phyloP scores from a whole-genome alignment of 768 basidiomycete species.

The Trametes coccinea region DNA sequence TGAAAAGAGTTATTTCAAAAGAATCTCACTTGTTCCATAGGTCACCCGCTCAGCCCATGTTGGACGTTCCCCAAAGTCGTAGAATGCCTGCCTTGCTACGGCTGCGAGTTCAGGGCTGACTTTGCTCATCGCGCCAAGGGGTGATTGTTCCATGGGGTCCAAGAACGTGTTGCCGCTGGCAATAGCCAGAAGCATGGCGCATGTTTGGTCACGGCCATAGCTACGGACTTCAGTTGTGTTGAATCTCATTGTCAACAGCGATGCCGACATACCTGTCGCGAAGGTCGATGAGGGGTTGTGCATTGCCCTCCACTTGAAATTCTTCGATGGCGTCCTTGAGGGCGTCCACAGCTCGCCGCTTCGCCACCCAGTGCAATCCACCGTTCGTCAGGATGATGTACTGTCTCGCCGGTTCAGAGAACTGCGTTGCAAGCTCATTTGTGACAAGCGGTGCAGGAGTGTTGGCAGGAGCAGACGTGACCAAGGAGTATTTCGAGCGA shows the following conservation, averaged over 20 bases:
- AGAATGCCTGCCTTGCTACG: conserved; percentile 83
- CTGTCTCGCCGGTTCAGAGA: conserved; percentile 69
- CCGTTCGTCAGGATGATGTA: conserved; percentile 90
- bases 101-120: conserved; percentile 62
- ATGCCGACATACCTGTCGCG: conserved; percentile 64
- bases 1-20: no score
- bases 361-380: conserved; percentile 77
- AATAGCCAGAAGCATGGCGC: conserved; percentile 86
- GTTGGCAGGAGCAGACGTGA: conserved; percentile 31
- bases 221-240: conserved; percentile 42
- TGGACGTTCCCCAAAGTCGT: conserved; percentile 82
- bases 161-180: conserved; percentile 84
- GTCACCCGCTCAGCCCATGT: conserved; percentile 79
- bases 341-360: conserved; percentile 84
- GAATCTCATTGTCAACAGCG: not conserved
- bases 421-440: conserved; percentile 84
- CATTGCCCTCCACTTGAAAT: conserved; percentile 71
- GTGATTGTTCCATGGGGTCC: conserved; percentile 52
- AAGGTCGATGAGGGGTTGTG: conserved; percentile 81
- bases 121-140: conserved; percentile 46
- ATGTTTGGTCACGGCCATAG: conserved; percentile 90
- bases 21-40: conserved; percentile 65
- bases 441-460: conserved; percentile 53
- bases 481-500: conserved; percentile 33
- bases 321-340: conserved; percentile 81